These are phyloP conservation scores for Flaveria trinervia DNA, from an alignment of 129 eudicot genomes.

Conservation along the genomic window DNA sequence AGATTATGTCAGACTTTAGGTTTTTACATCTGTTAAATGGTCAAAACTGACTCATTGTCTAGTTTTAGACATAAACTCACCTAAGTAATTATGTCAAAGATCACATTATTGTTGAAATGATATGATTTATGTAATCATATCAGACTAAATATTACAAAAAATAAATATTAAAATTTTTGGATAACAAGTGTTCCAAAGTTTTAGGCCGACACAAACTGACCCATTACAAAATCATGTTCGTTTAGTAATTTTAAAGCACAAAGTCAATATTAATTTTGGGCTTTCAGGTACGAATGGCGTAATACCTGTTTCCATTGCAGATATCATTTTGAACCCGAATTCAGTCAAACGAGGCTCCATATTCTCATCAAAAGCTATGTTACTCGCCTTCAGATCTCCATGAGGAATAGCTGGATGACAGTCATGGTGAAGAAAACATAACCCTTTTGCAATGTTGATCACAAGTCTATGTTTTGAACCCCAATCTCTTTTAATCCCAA, in stretches of 20 bases:
- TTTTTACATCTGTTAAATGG: background rate
- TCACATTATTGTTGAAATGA: background rate
- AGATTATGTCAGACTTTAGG: background rate
- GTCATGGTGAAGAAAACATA: conserved; percentile 78
- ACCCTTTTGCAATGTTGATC: conserved; percentile 59
- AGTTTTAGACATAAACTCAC: background rate
- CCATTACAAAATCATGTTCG: background rate
- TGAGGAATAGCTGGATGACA: conserved; percentile 74
- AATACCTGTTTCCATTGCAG: conserved; percentile 62
- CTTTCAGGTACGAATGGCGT: background rate
- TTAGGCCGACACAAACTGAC: background rate
- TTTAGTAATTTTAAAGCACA: conserved; percentile 2
- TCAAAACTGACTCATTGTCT: background rate
- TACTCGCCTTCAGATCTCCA: conserved; percentile 70
- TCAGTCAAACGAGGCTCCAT: conserved; percentile 89
- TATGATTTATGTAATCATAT: background rate
- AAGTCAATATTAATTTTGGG: background rate
- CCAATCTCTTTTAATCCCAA: conserved; percentile 62
- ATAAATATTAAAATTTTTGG: no score
- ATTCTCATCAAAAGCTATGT: conserved; percentile 68
- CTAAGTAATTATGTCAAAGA: background rate
- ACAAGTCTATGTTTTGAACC: conserved; percentile 62
- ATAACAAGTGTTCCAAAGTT: background rate
- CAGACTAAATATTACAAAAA: background rate
- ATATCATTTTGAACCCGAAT: conserved; percentile 51